Conservation (phyloP, 305 asterid genomes). For the Solanum hybrid region DNA sequence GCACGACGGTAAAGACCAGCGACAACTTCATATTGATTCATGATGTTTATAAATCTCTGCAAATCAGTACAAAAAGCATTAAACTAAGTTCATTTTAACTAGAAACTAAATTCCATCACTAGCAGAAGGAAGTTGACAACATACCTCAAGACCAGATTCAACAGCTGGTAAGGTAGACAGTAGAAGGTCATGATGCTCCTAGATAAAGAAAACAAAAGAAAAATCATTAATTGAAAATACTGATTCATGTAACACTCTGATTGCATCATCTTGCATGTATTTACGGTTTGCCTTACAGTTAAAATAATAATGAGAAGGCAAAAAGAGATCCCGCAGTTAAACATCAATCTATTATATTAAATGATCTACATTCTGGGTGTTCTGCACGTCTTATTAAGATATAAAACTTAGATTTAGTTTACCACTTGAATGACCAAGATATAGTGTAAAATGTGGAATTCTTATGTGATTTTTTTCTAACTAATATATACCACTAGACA, state of each 20-base stretch:
- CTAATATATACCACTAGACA: not conserved
- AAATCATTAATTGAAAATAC: slow-evolving; percentile 3
- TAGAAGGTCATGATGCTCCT: slow-evolving; percentile 97
- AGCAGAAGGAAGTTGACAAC: slow-evolving; percentile 15
- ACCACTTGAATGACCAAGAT: not conserved
- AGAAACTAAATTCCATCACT: slow-evolving; percentile 5
- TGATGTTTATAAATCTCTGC: slow-evolving; percentile 64
- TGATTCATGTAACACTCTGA: not conserved
- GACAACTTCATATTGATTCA: slow-evolving; percentile 76
- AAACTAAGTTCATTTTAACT: slow-evolving; percentile 8
- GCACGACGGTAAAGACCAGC: slow-evolving; percentile 62
- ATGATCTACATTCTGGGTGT: not conserved
- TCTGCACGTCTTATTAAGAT: not conserved
- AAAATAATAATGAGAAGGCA: not conserved
- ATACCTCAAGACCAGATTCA: slow-evolving; percentile 88
- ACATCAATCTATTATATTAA: not conserved
- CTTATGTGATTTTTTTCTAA: not conserved
- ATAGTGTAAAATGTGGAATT: not conserved
- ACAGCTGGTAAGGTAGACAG: slow-evolving; percentile 75
- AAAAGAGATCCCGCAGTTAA: not conserved
- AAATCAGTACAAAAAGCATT: slow-evolving; percentile 23
- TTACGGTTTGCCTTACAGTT: not conserved
- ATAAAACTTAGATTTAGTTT: not conserved
- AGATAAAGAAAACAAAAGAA: slow-evolving; percentile 23
- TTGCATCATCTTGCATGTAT: not conserved